Conservation (phyloP, 257 asterid genomes). For the Vinca minor region DNA sequence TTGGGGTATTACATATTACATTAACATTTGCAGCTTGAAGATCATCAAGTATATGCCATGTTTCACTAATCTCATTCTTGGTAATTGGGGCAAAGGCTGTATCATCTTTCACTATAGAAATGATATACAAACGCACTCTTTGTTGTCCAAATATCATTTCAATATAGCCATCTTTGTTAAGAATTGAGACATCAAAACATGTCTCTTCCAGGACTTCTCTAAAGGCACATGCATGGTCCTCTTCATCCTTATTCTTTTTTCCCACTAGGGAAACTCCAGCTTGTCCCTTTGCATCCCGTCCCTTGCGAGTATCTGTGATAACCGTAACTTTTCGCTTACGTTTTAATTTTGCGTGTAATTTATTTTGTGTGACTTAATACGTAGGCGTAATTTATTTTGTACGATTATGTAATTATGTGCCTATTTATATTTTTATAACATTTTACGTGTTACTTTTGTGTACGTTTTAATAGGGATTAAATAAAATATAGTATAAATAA, state of each 20-base stretch:
- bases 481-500: too few relatives aligned
- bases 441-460: too few relatives aligned
- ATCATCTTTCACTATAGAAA: conserved; percentile 65
- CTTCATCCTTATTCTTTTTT: conserved; percentile 77
- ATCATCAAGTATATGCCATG: conserved; percentile 76
- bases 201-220: conserved; percentile 84
- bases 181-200: conserved; percentile 69
- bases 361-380: too few relatives aligned
- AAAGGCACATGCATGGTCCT: conserved; percentile 68
- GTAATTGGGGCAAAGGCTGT: conserved; percentile 73
- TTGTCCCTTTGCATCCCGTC: conserved; percentile 82
- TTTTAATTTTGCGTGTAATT: too few relatives aligned
- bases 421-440: too few relatives aligned
- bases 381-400: too few relatives aligned
- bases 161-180: conserved; percentile 51
- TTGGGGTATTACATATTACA: too few relatives aligned
- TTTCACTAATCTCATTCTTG: conserved; percentile 79
- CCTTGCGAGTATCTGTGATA: too few relatives aligned
- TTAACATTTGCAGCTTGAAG: conserved; percentile 55
- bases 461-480: too few relatives aligned
- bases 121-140: conserved; percentile 70
- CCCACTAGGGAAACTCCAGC: conserved; percentile 94
- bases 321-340: too few relatives aligned
- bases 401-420: too few relatives aligned
- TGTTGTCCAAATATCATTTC: conserved; percentile 79